A percentile compares a stretch with the other conserved stretches of the same genome.
Conservation (phyloP, 2,329 filamentous ascomycete species). For the Phaeosphaeriaceae sp. region DNA sequence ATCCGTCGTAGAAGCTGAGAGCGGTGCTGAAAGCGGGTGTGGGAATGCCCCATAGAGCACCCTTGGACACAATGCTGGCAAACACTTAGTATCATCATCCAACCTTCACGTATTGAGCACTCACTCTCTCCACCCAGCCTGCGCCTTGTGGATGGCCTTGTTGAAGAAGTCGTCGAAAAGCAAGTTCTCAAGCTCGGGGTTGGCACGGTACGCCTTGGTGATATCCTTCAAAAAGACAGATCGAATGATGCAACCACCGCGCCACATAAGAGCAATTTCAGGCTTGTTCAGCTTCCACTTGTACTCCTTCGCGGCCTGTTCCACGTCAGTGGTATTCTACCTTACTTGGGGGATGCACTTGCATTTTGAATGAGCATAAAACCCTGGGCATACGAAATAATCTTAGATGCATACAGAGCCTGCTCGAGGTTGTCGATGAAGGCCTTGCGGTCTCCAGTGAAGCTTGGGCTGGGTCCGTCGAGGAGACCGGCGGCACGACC, state of each 20-base stretch:
- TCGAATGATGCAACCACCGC: constrained; percentile 99
- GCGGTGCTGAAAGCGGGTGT: constrained; percentile 96
- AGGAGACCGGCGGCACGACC: constrained; percentile 79
- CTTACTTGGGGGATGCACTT: constrained; percentile 45
- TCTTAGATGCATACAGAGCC: constrained; percentile 98
- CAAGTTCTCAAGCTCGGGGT: constrained; percentile 96
- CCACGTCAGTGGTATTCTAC: constrained; percentile 9
- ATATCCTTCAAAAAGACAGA: constrained; percentile 99
- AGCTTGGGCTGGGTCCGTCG: constrained; percentile 75
- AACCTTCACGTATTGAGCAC: constrained; percentile 5
- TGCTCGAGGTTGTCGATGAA: constrained; percentile 98
- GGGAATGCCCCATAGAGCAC: constrained; percentile 91
- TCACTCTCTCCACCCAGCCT: constrained; percentile 59
- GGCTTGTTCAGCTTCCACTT: constrained; percentile 99
- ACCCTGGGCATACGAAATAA: constrained; percentile 98
- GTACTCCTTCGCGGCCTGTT: constrained; percentile 91
- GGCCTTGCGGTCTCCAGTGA: constrained; percentile 87
- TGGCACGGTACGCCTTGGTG: constrained; percentile 87
- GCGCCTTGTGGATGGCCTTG: constrained; percentile 96
- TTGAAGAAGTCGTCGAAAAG: constrained; percentile 99
- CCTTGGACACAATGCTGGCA: constrained; percentile 76
- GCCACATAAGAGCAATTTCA: constrained; percentile 99
- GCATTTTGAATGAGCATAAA: constrained; percentile 99
- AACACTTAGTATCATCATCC: constrained; percentile 58
- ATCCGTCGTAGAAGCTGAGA: constrained; percentile 97